Conservation (phyloP, 2,329 filamentous ascomycete genomes). For the Cadophora malorum region DNA sequence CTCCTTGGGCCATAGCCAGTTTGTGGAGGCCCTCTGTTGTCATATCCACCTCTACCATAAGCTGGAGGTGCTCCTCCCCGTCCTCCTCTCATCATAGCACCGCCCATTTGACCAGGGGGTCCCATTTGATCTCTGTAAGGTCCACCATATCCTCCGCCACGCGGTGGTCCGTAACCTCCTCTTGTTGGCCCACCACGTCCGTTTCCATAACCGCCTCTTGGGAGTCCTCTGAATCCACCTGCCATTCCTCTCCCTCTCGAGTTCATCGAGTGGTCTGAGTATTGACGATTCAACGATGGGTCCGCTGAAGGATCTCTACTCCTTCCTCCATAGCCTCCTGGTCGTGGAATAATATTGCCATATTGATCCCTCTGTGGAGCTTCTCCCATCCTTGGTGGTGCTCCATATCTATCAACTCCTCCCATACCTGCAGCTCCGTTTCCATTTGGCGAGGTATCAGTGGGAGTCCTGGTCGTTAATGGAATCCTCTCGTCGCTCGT, state of each 20-base stretch:
- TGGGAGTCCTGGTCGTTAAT: conserved; percentile 67
- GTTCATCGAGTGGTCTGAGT: conserved; percentile 41
- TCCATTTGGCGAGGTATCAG: conserved; percentile 58
- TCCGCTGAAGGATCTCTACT: conserved; percentile 54
- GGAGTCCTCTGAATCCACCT: conserved; percentile 36
- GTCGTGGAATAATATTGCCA: conserved; percentile 58
- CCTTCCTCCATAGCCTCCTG: conserved; percentile 49
- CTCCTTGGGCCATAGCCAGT: conserved; percentile 35
- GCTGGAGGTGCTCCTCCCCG: conserved; percentile 52
- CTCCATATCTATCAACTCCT: conserved; percentile 34
- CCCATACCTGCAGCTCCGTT: conserved; percentile 30
- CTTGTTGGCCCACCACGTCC: conserved; percentile 49
- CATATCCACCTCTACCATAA: conserved; percentile 39
- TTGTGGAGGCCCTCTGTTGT: conserved; percentile 30
- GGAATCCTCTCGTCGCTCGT: conserved; percentile 75
- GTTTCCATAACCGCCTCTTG: conserved; percentile 52
- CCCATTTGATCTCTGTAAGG: conserved; percentile 47
- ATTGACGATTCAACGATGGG: conserved; percentile 54
- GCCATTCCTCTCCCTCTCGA: conserved; percentile 41
- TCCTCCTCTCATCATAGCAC: conserved; percentile 51
- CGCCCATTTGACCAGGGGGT: conserved; percentile 32
- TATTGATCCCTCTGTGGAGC: conserved; percentile 64
- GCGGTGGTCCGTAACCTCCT: conserved; percentile 52
- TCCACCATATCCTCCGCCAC: conserved; percentile 38
- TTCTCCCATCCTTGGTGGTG: conserved; percentile 32